Percentiles rank a stretch among this genome's conserved stretches.
Evolutionary conservation across 257 asterid genomes (phyloP).

Genomic region (Fraxinus pennsylvanica): DNA sequence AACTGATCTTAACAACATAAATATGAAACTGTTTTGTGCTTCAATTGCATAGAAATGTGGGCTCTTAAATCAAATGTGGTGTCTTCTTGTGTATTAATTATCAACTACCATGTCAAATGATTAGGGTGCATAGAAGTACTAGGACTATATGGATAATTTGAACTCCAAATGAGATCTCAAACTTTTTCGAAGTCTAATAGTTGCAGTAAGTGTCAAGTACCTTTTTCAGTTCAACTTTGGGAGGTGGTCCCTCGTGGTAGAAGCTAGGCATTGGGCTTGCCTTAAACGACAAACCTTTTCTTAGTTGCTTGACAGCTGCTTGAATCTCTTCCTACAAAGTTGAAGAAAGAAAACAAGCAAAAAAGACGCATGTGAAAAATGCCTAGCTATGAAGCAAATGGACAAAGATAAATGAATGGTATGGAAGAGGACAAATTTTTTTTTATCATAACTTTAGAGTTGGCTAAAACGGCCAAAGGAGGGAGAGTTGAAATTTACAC

Average conservation of each 20-base stretch:
- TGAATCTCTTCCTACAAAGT: slow-evolving; percentile 68
- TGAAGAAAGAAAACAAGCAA: slow-evolving; percentile 14
- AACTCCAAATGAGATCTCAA: neutral
- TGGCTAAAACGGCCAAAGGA: neutral
- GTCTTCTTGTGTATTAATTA: neutral
- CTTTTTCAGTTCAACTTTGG: slow-evolving; percentile 78
- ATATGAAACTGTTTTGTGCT: neutral
- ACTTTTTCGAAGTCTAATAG: neutral
- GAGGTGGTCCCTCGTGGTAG: slow-evolving; percentile 84
- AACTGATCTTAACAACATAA: neutral
- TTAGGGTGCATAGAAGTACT: neutral
- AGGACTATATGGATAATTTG: neutral
- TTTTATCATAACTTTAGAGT: neutral
- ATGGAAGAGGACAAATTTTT: neutral
- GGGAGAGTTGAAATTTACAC: neutral
- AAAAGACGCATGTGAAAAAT: slow-evolving; percentile 10
- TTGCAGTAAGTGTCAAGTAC: slow-evolving; percentile 28
- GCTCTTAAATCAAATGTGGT: neutral
- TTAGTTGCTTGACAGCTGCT: slow-evolving; percentile 71
- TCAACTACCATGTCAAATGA: neutral
- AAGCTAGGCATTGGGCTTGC: slow-evolving; percentile 95
- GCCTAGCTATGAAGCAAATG: neutral
- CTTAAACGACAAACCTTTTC: slow-evolving; percentile 71
- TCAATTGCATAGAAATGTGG: neutral
- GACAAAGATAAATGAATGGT: neutral